Evolutionary conservation across 371 early-diverging fungal species (phyloP), one percentile per base, ranked within the genome.

Genomic region (Polyrhizophydium stewartii): DNA sequence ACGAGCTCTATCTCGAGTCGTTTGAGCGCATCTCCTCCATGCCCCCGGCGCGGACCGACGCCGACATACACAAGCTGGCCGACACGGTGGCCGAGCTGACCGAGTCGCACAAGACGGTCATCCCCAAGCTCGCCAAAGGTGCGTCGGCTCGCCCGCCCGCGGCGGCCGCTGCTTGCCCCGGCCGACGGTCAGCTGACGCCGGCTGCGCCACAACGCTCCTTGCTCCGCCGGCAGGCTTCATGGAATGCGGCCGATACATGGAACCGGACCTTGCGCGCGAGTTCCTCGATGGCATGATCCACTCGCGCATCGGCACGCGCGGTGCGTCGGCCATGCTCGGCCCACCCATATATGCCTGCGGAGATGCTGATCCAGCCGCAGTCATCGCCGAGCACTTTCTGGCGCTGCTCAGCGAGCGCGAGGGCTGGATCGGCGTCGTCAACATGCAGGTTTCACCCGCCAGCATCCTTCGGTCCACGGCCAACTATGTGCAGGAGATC

Each of bases 231-330:
- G 13, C 35, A 89, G 89, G 93, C 2, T 92, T 93, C 65, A 67
- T 82, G 62, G 94, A 93, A 69, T 92, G 90, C 71, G 87, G 89
- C 68, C 87, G 87, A 66, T 96, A 96, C 70, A 91, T 96, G 91
- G 71, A 77, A 24, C 72, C 78, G 56, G 85, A 88, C 37, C 86
- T 83, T 6, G 87, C 87, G 62, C 83, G 86, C 5, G 68, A 70
- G 16, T 96, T 93, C 68, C 72, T 97, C 59, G 92, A 96, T 62
- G 89, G 87, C 10, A 88, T 94, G 85, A 94, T 97, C 57, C 83
- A 87, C 40, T 91, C 95, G 7, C 90, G 98, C 27, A 96, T 97
- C 60, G 93, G 94, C n/a, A 91, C 94, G 65, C 89, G 98, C 52
- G 76, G 78, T 0, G 21, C 41, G 28, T 6, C 0, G 1, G 2